Evolutionary conservation across 768 basidiomycete species (phyloP).

Genomic region (Pholiota molesta): DNA sequence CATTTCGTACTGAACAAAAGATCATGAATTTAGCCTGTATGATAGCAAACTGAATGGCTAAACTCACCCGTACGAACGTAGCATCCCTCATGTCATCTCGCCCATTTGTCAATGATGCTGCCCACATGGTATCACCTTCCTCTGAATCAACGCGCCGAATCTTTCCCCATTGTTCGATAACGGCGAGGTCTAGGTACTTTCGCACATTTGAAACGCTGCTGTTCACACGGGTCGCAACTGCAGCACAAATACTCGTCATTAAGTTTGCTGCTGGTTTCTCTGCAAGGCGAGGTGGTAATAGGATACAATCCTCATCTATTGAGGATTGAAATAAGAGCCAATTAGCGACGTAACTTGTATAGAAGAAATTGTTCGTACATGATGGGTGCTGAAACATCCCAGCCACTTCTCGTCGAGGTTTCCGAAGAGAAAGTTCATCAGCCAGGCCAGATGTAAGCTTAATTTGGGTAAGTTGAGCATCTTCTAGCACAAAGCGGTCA

Average conservation of each 20-base stretch:
- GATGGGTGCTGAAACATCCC: slow-evolving; percentile 6
- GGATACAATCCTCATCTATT: slow-evolving; percentile 30
- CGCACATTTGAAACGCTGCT: slow-evolving; percentile 5
- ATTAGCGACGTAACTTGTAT: not conserved
- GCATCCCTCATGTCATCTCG: slow-evolving; percentile 29
- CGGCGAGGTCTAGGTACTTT: slow-evolving; percentile 12
- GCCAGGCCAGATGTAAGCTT: slow-evolving; percentile 26
- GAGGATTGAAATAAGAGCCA: not conserved
- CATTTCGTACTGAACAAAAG: too few relatives aligned
- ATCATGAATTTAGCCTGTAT: too few relatives aligned
- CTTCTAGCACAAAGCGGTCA: slow-evolving; percentile 27
- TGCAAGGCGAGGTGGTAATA: slow-evolving; percentile 26
- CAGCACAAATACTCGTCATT: slow-evolving; percentile 22
- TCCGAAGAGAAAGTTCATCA: slow-evolving; percentile 24
- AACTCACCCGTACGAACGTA: slow-evolving; percentile 36
- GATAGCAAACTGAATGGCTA: too few relatives aligned
- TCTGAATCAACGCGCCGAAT: slow-evolving; percentile 28
- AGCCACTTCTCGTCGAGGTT: not conserved
- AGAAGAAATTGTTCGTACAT: slow-evolving; percentile 11
- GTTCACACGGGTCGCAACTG: slow-evolving; percentile 23
- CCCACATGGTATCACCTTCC: slow-evolving; percentile 33
- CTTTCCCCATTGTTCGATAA: slow-evolving; percentile 31
- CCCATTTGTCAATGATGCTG: slow-evolving; percentile 12
- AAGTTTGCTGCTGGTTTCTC: not conserved
- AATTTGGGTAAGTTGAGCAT: slow-evolving; percentile 36